A percentile compares a stretch with the other conserved stretches of the same genome.
These are phyloP conservation scores for Hordeum pubiflorum DNA, from an alignment of 202 grass and related monocot species.

Conservation along the genomic window DNA sequence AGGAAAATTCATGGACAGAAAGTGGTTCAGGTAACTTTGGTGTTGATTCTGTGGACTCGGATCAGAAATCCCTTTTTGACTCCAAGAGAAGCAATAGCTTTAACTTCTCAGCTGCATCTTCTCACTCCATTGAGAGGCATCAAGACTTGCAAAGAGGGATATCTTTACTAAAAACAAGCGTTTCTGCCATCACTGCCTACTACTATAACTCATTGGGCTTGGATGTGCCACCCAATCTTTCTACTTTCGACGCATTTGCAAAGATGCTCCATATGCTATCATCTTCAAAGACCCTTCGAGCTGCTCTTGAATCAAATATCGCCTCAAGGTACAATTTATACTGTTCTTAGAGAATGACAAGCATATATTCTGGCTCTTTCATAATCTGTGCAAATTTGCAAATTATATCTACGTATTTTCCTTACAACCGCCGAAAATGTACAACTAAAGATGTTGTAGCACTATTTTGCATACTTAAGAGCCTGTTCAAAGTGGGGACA, in stretches of 20 bases:
- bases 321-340: slow-evolving; percentile 48
- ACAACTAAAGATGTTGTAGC: background rate
- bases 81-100: slow-evolving; percentile 62
- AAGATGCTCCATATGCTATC: slow-evolving; percentile 74
- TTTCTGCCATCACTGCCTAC: slow-evolving; percentile 67
- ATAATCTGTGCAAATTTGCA: background rate
- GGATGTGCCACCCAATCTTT: slow-evolving; percentile 78
- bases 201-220: slow-evolving; percentile 86
- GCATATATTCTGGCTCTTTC: background rate
- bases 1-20: slow-evolving; percentile 76
- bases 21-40: slow-evolving; percentile 74
- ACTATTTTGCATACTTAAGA: background rate
- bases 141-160: slow-evolving; percentile 79
- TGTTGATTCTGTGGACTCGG: slow-evolving; percentile 65
- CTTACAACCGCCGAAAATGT: background rate
- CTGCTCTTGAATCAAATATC: slow-evolving; percentile 48
- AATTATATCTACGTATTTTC: background rate
- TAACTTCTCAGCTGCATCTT: slow-evolving; percentile 63
- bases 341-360: background rate
- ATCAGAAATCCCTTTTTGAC: slow-evolving; percentile 47
- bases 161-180: slow-evolving; percentile 84
- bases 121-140: slow-evolving; percentile 78
- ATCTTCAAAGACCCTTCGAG: slow-evolving; percentile 61
- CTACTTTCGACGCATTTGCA: slow-evolving; percentile 84
- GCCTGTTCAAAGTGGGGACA: background rate